Evolutionary conservation across 257 asterid genomes (phyloP).

Genomic region (Nicotiana undulata): DNA sequence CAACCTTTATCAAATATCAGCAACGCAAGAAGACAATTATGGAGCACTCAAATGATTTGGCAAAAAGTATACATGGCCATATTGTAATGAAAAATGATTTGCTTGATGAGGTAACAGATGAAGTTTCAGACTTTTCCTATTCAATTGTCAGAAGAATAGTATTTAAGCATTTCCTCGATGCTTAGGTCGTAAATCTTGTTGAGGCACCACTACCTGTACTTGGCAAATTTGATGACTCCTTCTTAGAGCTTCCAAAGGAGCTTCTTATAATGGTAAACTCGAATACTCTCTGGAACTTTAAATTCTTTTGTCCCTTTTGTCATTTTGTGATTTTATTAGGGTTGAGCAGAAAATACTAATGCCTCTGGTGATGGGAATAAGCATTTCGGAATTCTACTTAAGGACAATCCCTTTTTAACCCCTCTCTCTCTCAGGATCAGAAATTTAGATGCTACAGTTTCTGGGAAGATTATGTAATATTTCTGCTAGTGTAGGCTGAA

Average conservation of each 20-base stretch:
- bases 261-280: conserved; percentile 66
- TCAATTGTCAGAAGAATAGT: conserved; percentile 6
- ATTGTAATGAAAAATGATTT: conserved; percentile 54
- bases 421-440: background rate
- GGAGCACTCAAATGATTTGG: conserved; percentile 57
- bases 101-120: conserved; percentile 63
- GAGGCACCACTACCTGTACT: conserved; percentile 89
- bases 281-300: background rate
- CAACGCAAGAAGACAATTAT: conserved; percentile 63
- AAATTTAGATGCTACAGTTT: background rate
- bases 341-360: background rate
- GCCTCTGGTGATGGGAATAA: background rate
- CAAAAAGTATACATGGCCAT: conserved; percentile 55
- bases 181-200: conserved; percentile 88
- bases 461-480: background rate
- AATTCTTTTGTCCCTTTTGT: background rate
- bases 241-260: conserved; percentile 89
- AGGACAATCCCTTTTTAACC: background rate
- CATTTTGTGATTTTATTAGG: background rate
- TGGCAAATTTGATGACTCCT: conserved; percentile 68
- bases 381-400: background rate
- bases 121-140: background rate
- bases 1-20: conserved; percentile 30
- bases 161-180: conserved; percentile 16
- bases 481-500: background rate